A percentile compares a stretch with the other conserved stretches of the same genome.
These are phyloP conservation scores for Grosmannia clavigera DNA, from an alignment of 2,329 filamentous ascomycete genomes.

Conservation along the genomic window DNA sequence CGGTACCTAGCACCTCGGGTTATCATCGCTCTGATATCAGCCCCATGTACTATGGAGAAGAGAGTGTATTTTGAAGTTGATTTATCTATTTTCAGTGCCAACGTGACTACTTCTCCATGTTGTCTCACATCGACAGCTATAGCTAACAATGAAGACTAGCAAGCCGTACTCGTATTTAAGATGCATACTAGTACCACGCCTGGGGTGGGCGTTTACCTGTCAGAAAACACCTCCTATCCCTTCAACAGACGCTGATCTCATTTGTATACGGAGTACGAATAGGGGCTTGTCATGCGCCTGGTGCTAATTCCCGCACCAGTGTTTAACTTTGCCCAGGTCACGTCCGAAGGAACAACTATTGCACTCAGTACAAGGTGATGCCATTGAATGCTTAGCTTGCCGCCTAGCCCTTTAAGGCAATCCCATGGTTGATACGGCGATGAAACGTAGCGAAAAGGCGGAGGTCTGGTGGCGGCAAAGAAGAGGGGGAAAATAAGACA, in stretches of 20 bases:
- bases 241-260: not conserved
- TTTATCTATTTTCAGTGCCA: not conserved
- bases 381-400: not conserved
- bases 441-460: not conserved
- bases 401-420: not conserved
- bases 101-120: not conserved
- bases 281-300: not conserved
- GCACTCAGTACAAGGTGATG: not conserved
- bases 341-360: not conserved
- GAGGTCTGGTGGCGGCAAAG: too few species aligned
- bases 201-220: not conserved
- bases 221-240: not conserved
- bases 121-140: not conserved
- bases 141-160: not conserved
- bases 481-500: too few species aligned
- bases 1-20: not conserved
- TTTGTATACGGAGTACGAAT: not conserved
- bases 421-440: not conserved
- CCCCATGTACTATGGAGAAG: not conserved
- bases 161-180: not conserved
- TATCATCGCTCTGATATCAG: not conserved
- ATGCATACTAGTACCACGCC: not conserved
- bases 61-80: not conserved
- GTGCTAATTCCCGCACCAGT: not conserved
- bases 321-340: not conserved